These are phyloP conservation scores for Trichoderma sp. DNA, from an alignment of 2,329 filamentous ascomycete genomes.

Conservation along the genomic window DNA sequence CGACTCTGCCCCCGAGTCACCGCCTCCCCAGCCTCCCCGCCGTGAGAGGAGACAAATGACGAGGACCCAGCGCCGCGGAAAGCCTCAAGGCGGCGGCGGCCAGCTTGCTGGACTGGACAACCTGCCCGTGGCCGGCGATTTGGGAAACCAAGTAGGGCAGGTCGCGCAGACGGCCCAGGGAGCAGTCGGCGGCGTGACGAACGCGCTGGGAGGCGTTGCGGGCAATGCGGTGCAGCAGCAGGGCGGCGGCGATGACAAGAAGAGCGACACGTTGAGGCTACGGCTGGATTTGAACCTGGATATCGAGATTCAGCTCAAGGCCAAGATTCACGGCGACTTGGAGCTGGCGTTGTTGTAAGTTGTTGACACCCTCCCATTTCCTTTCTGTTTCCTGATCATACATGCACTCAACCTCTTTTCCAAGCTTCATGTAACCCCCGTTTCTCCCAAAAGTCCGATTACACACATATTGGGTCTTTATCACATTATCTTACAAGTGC, in stretches of 20 bases:
- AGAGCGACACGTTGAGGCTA: constrained; percentile 62
- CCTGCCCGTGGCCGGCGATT: constrained; percentile 40
- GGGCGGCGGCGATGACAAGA: constrained; percentile 40
- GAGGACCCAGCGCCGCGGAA: not conserved
- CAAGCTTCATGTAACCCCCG: not conserved
- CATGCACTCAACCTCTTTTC: not conserved
- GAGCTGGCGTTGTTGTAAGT: constrained; percentile 69
- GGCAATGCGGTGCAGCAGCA: constrained; percentile 41
- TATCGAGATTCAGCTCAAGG: constrained; percentile 82
- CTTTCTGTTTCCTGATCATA: not conserved
- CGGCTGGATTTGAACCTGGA: constrained; percentile 79
- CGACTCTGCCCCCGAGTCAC: constrained; percentile 23
- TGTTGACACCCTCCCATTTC: constrained; percentile 26
- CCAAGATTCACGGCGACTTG: constrained; percentile 81
- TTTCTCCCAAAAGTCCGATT: not conserved
- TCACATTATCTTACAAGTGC: constrained; percentile 21
- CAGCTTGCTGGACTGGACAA: constrained; percentile 34
- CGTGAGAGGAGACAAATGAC: constrained; percentile 15
- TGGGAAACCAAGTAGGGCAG: constrained; percentile 32
- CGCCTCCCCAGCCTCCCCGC: constrained; percentile 9
- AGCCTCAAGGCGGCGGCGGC: not conserved
- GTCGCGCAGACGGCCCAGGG: constrained; percentile 42
- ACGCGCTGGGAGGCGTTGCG: constrained; percentile 45
- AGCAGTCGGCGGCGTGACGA: constrained; percentile 43
- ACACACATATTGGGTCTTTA: constrained; percentile 4